Conservation (phyloP, 495 filamentous ascomycete species). For the Aspergillus homomorphus region DNA sequence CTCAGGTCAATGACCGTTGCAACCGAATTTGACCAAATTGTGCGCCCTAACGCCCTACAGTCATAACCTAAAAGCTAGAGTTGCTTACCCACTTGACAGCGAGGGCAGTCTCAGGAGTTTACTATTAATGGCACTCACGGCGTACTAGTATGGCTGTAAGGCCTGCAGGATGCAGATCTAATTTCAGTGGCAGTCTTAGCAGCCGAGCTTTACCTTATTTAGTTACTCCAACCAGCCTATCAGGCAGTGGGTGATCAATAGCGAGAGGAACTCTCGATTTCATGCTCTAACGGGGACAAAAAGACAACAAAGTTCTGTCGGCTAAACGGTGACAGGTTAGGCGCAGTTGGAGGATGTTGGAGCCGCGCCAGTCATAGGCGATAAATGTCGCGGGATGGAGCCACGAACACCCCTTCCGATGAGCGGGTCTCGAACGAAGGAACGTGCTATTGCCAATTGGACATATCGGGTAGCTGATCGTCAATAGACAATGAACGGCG, state of each 20-base stretch:
- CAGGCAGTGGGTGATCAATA: background rate
- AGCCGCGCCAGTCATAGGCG: constrained; percentile 1
- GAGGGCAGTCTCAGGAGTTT: constrained; percentile 14
- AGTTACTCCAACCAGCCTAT: background rate
- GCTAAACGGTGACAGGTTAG: background rate
- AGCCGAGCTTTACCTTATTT: background rate
- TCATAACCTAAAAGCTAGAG: constrained; percentile 9
- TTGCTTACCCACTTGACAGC: constrained; percentile 7
- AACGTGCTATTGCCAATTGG: constrained; percentile 11
- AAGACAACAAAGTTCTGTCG: constrained; percentile 1
- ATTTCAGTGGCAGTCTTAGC: background rate
- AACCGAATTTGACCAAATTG: no score
- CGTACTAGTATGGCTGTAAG: no score
- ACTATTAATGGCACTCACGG: no score
- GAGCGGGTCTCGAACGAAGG: background rate
- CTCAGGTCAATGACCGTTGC: constrained; percentile 1
- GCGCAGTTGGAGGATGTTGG: background rate
- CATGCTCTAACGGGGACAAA: background rate
- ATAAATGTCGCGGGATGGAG: constrained; percentile 9
- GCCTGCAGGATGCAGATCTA: constrained; percentile 5
- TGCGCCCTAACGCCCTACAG: constrained; percentile 12
- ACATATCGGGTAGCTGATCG: constrained; percentile 7
- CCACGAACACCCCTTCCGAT: constrained; percentile 7
- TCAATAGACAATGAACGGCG: constrained; percentile 8
- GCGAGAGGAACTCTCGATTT: background rate